These are phyloP conservation scores for Phialophora chinensis DNA, from an alignment of 2,329 filamentous ascomycete genomes.

Conservation along the genomic window DNA sequence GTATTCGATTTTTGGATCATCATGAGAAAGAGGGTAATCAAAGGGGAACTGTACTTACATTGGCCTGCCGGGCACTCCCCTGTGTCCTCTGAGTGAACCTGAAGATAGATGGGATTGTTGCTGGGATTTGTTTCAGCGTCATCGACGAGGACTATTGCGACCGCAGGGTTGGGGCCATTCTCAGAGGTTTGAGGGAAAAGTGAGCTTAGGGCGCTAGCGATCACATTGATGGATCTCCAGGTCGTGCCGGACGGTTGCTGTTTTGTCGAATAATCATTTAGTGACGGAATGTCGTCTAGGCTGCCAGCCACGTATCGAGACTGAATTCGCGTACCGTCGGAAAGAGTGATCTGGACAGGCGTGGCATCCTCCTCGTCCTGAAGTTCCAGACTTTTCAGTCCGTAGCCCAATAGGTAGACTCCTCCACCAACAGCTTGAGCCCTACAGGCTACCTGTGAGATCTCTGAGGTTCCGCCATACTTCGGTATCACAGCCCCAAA, in stretches of 20 bases:
- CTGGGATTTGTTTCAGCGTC: conserved; percentile 41
- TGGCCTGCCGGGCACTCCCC: conserved; percentile 88
- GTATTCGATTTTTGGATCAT: conserved; percentile 86
- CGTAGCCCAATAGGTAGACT: conserved; percentile 82
- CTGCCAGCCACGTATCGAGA: conserved; percentile 48
- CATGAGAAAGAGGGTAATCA: conserved; percentile 59
- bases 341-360: conserved; percentile 42
- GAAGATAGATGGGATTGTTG: conserved; percentile 61
- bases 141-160: conserved; percentile 56
- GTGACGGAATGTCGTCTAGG: conserved; percentile 45
- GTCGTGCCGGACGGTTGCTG: conserved; percentile 8
- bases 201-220: conserved; percentile 67
- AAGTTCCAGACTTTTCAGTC: conserved; percentile 55
- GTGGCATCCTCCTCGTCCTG: conserved; percentile 29
- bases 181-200: conserved; percentile 77
- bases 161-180: conserved; percentile 75
- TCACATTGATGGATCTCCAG: conserved; percentile 64
- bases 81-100: conserved; percentile 85
- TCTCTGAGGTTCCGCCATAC: conserved; percentile 88
- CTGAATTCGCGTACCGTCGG: conserved; percentile 47
- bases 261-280: background rate
- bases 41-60: conserved; percentile 69
- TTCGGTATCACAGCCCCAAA: conserved; percentile 91
- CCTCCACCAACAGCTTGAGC: conserved; percentile 89
- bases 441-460: conserved; percentile 88